Percentiles rank a stretch among this genome's conserved stretches.
phyloP scores from a whole-genome alignment of 140 eudicot genomes.

The Flaveria floridana region DNA sequence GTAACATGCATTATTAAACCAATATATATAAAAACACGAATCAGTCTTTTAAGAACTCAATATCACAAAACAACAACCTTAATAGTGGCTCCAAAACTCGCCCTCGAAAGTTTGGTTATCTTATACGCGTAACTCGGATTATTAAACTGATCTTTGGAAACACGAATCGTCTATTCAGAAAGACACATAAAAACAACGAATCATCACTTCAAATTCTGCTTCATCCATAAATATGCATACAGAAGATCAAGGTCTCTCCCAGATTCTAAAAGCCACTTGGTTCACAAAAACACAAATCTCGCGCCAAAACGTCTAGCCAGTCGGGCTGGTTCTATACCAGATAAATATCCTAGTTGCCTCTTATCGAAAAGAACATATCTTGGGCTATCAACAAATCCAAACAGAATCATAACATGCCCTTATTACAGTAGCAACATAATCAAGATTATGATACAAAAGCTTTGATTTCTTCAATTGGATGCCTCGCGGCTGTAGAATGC shows the following conservation, averaged over 20 bases:
- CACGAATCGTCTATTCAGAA: neutral
- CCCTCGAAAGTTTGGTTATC: too few relatives aligned
- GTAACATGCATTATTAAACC: too few relatives aligned
- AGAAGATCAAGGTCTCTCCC: slow-evolving; percentile 7
- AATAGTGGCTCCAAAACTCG: too few relatives aligned
- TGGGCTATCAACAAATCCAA: slow-evolving; percentile 34
- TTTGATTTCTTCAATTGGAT: slow-evolving; percentile 30
- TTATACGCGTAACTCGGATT: neutral
- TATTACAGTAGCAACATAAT: slow-evolving; percentile 20
- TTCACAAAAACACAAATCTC: slow-evolving; percentile 13
- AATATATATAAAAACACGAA: too few relatives aligned
- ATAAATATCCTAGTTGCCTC: slow-evolving; percentile 32
- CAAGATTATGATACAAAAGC: slow-evolving; percentile 31
- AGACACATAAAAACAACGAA: neutral
- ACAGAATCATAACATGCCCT: slow-evolving; percentile 28
- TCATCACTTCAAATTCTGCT: neutral
- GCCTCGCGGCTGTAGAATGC: slow-evolving; percentile 76
- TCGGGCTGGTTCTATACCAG: slow-evolving; percentile 12
- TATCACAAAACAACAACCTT: too few relatives aligned
- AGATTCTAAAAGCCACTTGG: slow-evolving; percentile 9
- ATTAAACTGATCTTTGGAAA: too few relatives aligned
- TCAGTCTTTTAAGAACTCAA: too few relatives aligned
- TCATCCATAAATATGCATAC: slow-evolving; percentile 13
- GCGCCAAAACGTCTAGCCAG: slow-evolving; percentile 18
- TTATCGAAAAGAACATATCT: slow-evolving; percentile 19